These are phyloP conservation scores for Pythium scleroteichum DNA, from an alignment of 352 stramenopile genomes.

Conservation along the genomic window DNA sequence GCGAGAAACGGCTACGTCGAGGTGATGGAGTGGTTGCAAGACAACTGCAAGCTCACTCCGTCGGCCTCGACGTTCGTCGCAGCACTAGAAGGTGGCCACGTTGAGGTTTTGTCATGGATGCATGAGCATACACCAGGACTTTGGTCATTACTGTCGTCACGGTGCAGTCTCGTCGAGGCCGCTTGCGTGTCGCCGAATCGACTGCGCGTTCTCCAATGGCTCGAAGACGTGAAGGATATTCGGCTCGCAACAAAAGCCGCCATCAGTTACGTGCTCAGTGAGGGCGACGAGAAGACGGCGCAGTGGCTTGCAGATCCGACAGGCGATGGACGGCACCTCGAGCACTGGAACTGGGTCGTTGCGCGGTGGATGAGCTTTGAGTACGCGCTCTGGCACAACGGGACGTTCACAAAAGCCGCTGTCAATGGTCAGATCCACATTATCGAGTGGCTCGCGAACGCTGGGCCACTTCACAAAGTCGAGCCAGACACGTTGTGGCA, in stretches of 20 bases:
- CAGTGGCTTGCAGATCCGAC: constrained; percentile 23
- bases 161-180: constrained; percentile 14
- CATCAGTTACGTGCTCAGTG: constrained; percentile 14
- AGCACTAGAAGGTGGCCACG: constrained; percentile 19
- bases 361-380: constrained; percentile 28
- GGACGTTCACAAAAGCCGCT: constrained; percentile 11
- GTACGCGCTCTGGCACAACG: constrained; percentile 22
- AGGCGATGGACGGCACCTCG: constrained; percentile 9
- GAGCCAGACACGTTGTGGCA: constrained; percentile 13
- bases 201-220: constrained; percentile 16
- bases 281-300: constrained; percentile 13
- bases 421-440: constrained; percentile 14
- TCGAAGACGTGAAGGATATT: constrained; percentile 11
- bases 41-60: neutral
- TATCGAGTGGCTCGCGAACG: constrained; percentile 17
- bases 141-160: neutral
- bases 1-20: constrained; percentile 30
- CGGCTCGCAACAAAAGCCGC: constrained; percentile 10
- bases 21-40: constrained; percentile 27
- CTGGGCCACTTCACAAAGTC: constrained; percentile 19
- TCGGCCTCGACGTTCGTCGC: neutral
- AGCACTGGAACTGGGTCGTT: constrained; percentile 21
- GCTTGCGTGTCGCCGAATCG: constrained; percentile 20
- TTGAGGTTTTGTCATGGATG: constrained; percentile 8
- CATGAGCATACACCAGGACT: neutral